Evolutionary conservation across 306 rosid genomes (phyloP).

Genomic region (Malus orientalis): DNA sequence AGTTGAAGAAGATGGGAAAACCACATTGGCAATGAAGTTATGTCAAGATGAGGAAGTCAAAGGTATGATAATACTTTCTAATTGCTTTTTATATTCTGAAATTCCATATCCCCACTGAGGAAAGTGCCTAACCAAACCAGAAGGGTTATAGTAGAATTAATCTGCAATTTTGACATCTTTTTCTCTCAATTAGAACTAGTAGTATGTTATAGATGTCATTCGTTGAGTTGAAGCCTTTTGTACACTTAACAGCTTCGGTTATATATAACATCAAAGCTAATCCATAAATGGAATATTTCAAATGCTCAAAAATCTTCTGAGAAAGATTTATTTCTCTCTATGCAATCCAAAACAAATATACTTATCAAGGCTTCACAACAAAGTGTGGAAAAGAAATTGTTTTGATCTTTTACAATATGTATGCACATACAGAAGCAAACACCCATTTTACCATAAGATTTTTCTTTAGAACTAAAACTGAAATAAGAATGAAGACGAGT

Average conservation of each 20-base stretch:
- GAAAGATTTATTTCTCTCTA: background rate
- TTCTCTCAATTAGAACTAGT: background rate
- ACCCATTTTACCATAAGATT: constrained; percentile 5
- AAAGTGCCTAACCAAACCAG: too few species aligned
- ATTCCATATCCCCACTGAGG: too few species aligned
- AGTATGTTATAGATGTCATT: background rate
- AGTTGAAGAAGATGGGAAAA: constrained; percentile 26
- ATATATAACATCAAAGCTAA: background rate
- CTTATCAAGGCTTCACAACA: background rate
- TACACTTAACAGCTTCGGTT: background rate
- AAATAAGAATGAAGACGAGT: background rate
- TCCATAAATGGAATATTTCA: too few species aligned
- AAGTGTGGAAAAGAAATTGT: background rate
- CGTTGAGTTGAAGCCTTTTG: background rate
- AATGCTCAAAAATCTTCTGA: constrained; percentile 5
- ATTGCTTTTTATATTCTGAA: background rate
- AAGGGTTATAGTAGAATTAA: background rate
- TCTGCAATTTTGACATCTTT: background rate
- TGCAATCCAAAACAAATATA: constrained; percentile 9
- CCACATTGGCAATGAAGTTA: constrained; percentile 30
- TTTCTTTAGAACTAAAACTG: background rate
- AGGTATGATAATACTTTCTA: constrained; percentile 24
- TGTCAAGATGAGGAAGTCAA: constrained; percentile 41
- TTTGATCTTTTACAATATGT: background rate
- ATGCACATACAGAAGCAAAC: background rate